phyloP scores from a whole-genome alignment of 1,284 basidiomycete genomes.

The Schizophyllum commune region DNA sequence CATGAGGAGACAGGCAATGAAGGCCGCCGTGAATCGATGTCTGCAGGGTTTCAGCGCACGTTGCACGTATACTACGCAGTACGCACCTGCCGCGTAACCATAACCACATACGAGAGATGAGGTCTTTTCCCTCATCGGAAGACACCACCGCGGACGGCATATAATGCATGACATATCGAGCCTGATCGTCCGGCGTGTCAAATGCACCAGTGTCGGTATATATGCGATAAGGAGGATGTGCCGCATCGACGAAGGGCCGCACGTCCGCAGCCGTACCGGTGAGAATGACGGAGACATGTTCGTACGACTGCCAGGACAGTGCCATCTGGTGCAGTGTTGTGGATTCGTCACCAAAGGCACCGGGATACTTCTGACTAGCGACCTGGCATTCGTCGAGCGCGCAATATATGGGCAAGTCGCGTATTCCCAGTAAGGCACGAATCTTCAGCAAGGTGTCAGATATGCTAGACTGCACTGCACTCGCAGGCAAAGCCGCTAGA shows the following conservation, averaged over 20 bases:
- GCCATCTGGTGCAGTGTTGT: too few species aligned
- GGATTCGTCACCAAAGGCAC: constrained; percentile 9
- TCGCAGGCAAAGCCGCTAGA: too few species aligned
- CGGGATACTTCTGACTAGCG: constrained; percentile 31
- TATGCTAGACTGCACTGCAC: too few species aligned
- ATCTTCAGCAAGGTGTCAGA: too few species aligned
- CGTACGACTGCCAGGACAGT: too few species aligned
- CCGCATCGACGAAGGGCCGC: too few species aligned
- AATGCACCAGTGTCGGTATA: constrained; percentile 35
- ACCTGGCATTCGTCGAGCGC: too few species aligned
- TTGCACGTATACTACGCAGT: neutral
- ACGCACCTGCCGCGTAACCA: constrained; percentile 34
- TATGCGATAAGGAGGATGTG: constrained; percentile 20
- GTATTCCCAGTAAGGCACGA: too few species aligned
- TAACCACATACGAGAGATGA: constrained; percentile 29
- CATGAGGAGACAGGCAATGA: constrained; percentile 26
- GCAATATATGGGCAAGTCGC: too few species aligned
- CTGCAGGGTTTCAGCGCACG: constrained; percentile 11
- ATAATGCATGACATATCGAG: constrained; percentile 25
- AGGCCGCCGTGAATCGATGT: constrained; percentile 34
- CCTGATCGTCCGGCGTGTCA: constrained; percentile 21
- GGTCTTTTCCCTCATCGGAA: constrained; percentile 19
- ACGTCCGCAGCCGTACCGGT: too few species aligned
- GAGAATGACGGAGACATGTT: too few species aligned
- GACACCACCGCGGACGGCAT: constrained; percentile 21